Percentiles rank a stretch among this genome's conserved stretches.
These are phyloP conservation scores for Musa schizocarpa DNA, from an alignment of 176 grass and related monocot species.

Conservation along the genomic window DNA sequence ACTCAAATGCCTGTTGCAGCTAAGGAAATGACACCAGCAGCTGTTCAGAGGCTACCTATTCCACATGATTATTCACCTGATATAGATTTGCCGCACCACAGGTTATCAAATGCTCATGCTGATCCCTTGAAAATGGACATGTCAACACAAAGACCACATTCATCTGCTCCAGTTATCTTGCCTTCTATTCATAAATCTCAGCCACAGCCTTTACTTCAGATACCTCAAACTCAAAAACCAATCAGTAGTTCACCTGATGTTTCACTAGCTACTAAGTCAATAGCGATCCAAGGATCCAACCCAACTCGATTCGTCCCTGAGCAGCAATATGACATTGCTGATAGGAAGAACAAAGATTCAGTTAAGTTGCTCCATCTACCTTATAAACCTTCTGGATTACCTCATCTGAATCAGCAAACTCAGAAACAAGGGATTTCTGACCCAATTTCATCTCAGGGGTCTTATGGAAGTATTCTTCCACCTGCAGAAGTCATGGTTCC, in stretches of 20 bases:
- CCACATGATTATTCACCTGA: constrained; percentile 29
- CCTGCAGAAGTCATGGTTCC: constrained; percentile 11
- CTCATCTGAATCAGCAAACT: constrained; percentile 37
- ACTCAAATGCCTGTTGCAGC: constrained; percentile 32
- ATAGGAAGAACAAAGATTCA: constrained; percentile 22
- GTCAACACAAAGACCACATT: constrained; percentile 11
- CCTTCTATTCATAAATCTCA: constrained; percentile 31
- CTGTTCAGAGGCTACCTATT: background rate
- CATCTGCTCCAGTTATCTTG: constrained; percentile 28
- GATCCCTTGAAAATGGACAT: constrained; percentile 30
- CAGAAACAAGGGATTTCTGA: constrained; percentile 28
- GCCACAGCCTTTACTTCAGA: constrained; percentile 26
- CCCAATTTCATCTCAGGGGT: constrained; percentile 32
- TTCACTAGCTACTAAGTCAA: constrained; percentile 37
- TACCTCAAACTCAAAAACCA: constrained; percentile 38
- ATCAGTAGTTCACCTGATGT: constrained; percentile 39
- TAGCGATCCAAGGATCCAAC: constrained; percentile 34
- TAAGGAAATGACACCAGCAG: constrained; percentile 25
- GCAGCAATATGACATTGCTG: constrained; percentile 34
- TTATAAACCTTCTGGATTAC: constrained; percentile 44
- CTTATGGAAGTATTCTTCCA: constrained; percentile 32
- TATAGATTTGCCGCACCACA: constrained; percentile 37
- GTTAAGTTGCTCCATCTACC: constrained; percentile 28
- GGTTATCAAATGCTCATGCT: constrained; percentile 34
- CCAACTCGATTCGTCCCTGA: constrained; percentile 60